phyloP scores from a whole-genome alignment of 139 green algal species.

The Nannochloris sp. region DNA sequence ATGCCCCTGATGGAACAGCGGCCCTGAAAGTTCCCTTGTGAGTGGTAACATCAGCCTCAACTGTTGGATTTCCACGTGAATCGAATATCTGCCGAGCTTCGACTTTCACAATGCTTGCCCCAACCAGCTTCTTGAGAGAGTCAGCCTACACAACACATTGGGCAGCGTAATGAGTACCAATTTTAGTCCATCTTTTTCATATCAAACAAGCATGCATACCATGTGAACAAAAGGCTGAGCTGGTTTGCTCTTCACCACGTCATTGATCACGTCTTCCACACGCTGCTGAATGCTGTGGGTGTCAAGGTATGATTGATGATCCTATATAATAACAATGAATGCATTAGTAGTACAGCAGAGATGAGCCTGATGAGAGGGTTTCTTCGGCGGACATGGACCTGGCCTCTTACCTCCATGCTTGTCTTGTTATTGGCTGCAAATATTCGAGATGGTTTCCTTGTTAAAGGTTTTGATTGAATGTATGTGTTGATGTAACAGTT shows the following conservation, averaged over 20 bases:
- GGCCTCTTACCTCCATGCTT: too few relatives aligned
- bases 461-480: too few relatives aligned
- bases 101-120: conserved; percentile 75
- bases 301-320: conserved; percentile 72
- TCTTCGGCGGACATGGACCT: too few relatives aligned
- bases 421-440: too few relatives aligned
- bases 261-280: conserved; percentile 91
- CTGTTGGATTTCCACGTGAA: conserved; percentile 95
- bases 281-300: conserved; percentile 65
- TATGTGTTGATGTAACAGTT: too few relatives aligned
- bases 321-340: conserved; percentile 12
- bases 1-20: conserved; percentile 85
- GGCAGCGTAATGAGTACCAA: too few relatives aligned
- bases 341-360: background rate
- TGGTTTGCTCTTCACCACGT: conserved; percentile 79
- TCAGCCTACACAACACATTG: conserved; percentile 13
- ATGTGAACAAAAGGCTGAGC: conserved; percentile 84
- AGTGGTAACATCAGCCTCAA: conserved; percentile 85
- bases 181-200: too few relatives aligned
- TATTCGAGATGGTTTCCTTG: too few relatives aligned
- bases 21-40: conserved; percentile 85
- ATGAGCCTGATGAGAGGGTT: too few relatives aligned
- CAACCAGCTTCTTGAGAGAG: conserved; percentile 24
- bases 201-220: conserved; percentile 33
- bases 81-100: conserved; percentile 92